Evolutionary conservation across 257 asterid genomes (phyloP), one percentile per base, ranked within the genome.

Genomic region (Solanum lycopersicoides): DNA sequence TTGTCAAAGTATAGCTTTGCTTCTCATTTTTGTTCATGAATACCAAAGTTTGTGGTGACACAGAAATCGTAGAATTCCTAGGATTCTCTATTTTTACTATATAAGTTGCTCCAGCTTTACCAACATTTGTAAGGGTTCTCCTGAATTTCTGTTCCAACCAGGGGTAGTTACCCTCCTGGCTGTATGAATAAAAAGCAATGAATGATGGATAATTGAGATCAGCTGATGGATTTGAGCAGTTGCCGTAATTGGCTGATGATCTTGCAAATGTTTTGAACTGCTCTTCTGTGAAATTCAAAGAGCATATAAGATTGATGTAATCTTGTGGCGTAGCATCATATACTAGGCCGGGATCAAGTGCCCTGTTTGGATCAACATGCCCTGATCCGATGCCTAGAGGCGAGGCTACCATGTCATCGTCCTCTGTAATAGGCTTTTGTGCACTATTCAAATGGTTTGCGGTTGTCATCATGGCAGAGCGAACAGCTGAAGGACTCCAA

Each of bases 401-500:
- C 28, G 79, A 4, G 56, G 91, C 83, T 2, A 25, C 34, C 3
- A 18, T 1, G 69, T 45, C 21, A 39, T 30, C 34, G 18, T 85
- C 87, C 11, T 69, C 83, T 85, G 1, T 85, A 35, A 85, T 85
- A 16, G 68, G 83, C 5, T 85, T 21, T 11, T 77, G 45, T 6
- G 86, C 66, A 69, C 80, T 89, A 42, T 89, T 87, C 6, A 86
- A 65, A 12, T 20, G 25, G 34, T 71, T 66, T 6, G 89, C 89
- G 0, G 89, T 86, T 11, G 91, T 89, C 82, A 89, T 89, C 87
- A 86, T 86, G 30, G 91, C 89, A 0, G 90, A 88, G 69, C 88
- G 63, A 56, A 85, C 71, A 3, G 87, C 87, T 14, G 83, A 85
- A 30, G 87, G 87, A 59, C 83, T 85, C 87, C 87, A 85, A 2